phyloP scores from a whole-genome alignment of 108 stramenopile species.

The Epithemia pelagica region DNA sequence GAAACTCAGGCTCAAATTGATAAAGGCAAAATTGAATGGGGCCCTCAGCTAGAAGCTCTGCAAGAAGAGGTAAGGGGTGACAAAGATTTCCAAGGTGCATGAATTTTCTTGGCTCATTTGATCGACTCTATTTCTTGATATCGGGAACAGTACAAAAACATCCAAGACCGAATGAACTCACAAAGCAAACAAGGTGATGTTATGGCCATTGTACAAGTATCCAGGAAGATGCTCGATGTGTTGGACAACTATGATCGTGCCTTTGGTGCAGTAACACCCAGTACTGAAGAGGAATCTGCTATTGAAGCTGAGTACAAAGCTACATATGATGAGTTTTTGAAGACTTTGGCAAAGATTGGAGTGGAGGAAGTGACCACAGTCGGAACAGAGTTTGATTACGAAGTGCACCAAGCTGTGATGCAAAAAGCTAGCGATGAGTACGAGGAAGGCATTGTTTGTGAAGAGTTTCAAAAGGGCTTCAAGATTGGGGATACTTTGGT shows the following conservation, averaged over 20 bases:
- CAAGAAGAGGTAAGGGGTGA: slow-evolving; percentile 57
- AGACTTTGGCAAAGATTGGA: slow-evolving; percentile 58
- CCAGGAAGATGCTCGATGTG: slow-evolving; percentile 44
- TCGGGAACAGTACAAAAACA: slow-evolving; percentile 10
- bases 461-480: slow-evolving; percentile 81
- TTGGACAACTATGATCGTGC: slow-evolving; percentile 85
- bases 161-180: slow-evolving; percentile 51
- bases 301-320: slow-evolving; percentile 67
- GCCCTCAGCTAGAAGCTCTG: slow-evolving; percentile 52
- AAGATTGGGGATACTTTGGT: slow-evolving; percentile 64
- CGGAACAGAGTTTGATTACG: slow-evolving; percentile 82
- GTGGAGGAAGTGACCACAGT: slow-evolving; percentile 77
- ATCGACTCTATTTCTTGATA: background rate
- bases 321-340: slow-evolving; percentile 54
- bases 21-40: slow-evolving; percentile 79
- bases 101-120: too few relatives aligned
- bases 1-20: slow-evolving; percentile 45
- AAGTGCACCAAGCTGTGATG: slow-evolving; percentile 84
- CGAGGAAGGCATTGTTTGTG: slow-evolving; percentile 83
- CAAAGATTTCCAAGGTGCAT: slow-evolving; percentile 1
- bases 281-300: slow-evolving; percentile 49
- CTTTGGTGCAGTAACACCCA: slow-evolving; percentile 49
- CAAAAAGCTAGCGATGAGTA: slow-evolving; percentile 66
- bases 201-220: slow-evolving; percentile 53
- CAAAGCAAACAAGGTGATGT: slow-evolving; percentile 47